A percentile compares a stretch with the other conserved stretches of the same genome.
phyloP scores from a whole-genome alignment of 257 asterid species.

The Perilla frutescens region DNA sequence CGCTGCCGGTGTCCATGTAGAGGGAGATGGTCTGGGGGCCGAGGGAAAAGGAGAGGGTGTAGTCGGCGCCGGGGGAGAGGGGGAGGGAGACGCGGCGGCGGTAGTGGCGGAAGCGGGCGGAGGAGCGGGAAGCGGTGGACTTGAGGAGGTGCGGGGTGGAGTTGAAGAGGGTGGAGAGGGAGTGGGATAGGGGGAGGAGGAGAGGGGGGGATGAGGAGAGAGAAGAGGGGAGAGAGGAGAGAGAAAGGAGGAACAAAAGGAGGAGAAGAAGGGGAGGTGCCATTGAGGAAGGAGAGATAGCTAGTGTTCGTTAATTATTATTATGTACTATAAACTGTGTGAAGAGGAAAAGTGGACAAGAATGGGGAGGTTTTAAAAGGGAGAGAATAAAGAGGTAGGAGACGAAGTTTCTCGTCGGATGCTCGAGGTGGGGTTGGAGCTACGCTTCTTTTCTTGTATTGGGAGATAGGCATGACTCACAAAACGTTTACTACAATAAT shows the following conservation, averaged over 20 bases:
- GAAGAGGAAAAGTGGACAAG: neutral
- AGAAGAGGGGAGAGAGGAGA: slow-evolving; percentile 14
- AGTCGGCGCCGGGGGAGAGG: slow-evolving; percentile 83
- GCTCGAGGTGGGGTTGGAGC: neutral
- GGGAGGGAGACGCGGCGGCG: slow-evolving; percentile 83
- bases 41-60: slow-evolving; percentile 74
- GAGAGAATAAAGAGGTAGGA: neutral
- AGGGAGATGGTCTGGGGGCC: slow-evolving; percentile 75
- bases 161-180: slow-evolving; percentile 59
- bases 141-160: slow-evolving; percentile 80
- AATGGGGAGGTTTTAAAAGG: neutral
- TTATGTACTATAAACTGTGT: neutral
- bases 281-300: slow-evolving; percentile 24
- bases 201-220: slow-evolving; percentile 28
- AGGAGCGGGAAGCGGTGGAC: slow-evolving; percentile 68
- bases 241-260: slow-evolving; percentile 22
- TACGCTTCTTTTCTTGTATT: neutral
- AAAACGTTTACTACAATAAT: neutral
- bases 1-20: slow-evolving; percentile 97
- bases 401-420: neutral
- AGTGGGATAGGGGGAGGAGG: slow-evolving; percentile 70
- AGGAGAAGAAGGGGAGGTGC: slow-evolving; percentile 32
- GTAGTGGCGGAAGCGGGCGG: slow-evolving; percentile 67
- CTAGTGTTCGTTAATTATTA: too few species aligned
- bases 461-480: neutral